These are phyloP conservation scores for Aureobasidium sp. DNA, from an alignment of 2,329 filamentous ascomycete species.

Conservation along the genomic window DNA sequence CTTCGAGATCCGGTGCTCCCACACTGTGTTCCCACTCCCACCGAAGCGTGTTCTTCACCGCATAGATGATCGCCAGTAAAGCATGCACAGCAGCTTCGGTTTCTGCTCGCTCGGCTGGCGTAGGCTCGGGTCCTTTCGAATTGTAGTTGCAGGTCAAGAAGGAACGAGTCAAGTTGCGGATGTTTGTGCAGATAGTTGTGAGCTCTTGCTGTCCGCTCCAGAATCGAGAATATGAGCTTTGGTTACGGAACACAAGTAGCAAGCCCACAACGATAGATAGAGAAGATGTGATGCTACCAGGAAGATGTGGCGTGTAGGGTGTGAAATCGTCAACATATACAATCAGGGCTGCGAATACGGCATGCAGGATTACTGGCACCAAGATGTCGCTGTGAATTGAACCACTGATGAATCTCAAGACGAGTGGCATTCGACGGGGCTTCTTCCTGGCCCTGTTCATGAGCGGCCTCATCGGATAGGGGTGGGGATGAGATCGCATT, in stretches of 20 bases:
- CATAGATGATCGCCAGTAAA: constrained; percentile 53
- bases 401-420: constrained; percentile 56
- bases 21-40: constrained; percentile 49
- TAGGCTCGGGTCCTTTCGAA: constrained; percentile 22
- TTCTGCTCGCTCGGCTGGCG: constrained; percentile 42
- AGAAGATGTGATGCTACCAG: constrained; percentile 52
- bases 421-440: constrained; percentile 51
- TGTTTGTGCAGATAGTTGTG: constrained; percentile 47
- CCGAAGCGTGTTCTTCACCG: constrained; percentile 56
- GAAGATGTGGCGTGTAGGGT: constrained; percentile 38
- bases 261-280: constrained; percentile 58
- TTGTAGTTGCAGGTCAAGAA: constrained; percentile 42
- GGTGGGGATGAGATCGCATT: not conserved
- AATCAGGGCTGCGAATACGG: constrained; percentile 49
- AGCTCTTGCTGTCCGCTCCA: constrained; percentile 45
- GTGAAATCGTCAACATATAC: constrained; percentile 47
- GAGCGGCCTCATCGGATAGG: not conserved
- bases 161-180: constrained; percentile 51
- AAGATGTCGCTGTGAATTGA: constrained; percentile 53
- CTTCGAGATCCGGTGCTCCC: constrained; percentile 1
- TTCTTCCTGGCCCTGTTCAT: constrained; percentile 22
- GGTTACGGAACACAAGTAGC: constrained; percentile 60
- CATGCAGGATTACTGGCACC: constrained; percentile 49
- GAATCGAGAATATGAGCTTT: constrained; percentile 56
- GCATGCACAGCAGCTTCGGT: constrained; percentile 52